These are phyloP conservation scores for Hanseniaspora occidentalis DNA, from an alignment of 805 yeast genomes.

Conservation along the genomic window DNA sequence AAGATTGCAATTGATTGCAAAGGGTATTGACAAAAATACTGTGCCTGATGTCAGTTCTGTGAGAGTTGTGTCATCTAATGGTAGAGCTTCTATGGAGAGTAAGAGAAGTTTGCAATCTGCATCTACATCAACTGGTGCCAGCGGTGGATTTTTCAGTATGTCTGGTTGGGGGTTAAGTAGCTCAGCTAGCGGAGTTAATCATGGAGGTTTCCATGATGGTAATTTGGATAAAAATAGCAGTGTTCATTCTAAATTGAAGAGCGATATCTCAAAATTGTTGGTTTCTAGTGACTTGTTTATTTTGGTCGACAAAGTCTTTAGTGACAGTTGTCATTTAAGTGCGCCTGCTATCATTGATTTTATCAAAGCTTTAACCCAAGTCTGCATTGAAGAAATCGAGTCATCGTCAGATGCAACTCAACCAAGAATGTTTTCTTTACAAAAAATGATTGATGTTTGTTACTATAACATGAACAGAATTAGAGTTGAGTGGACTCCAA, in stretches of 20 bases:
- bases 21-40: constrained; percentile 71
- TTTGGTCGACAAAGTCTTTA: constrained; percentile 75
- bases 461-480: constrained; percentile 96
- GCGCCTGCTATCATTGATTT: constrained; percentile 82
- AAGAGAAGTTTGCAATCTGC: constrained; percentile 2
- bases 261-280: constrained; percentile 43
- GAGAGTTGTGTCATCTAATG: constrained; percentile 37
- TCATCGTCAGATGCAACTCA: constrained; percentile 69
- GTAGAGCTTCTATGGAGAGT: constrained; percentile 5
- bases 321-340: constrained; percentile 63
- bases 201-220: neutral
- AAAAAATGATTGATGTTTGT: constrained; percentile 93
- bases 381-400: constrained; percentile 82
- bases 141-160: constrained; percentile 7
- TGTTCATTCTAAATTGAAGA: constrained; percentile 53
- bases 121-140: neutral
- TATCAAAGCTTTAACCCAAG: constrained; percentile 75
- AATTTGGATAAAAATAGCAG: no score
- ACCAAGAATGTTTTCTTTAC: constrained; percentile 87
- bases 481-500: constrained; percentile 89
- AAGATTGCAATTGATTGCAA: constrained; percentile 73
- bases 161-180: constrained; percentile 36
- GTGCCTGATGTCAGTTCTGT: constrained; percentile 82
- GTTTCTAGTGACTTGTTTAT: constrained; percentile 61
- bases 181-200: constrained; percentile 39